Evolutionary conservation across 129 eudicot genomes (phyloP), one percentile per base, ranked within the genome.

Genomic region (Helichrysum umbraculigerum): DNA sequence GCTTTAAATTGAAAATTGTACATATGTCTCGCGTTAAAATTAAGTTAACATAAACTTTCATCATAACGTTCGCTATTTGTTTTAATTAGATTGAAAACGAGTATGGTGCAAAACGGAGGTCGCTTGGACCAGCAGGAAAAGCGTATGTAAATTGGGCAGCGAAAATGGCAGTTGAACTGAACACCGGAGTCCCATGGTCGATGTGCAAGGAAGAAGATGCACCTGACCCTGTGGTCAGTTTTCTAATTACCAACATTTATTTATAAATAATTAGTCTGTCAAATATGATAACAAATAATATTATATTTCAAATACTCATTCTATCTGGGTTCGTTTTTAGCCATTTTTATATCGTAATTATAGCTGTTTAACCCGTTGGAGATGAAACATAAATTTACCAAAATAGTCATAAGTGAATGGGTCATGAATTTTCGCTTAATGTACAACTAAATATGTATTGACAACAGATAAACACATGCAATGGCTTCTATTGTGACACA

Each of bases 131-230:
- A 66, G 84, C 90, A 2, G 99, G 96, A 33, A 76, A 71, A 16
- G 81, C 96, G 7, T 94, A 94, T 76, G 70, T 89, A 72, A 73
- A 86, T 54, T 94, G 99, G 99, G 99, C 97, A 3, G 99, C 97
- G 19, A 79, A 89, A 77, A 94, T 94, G 99, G 97, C 96, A 22
- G 92, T 84, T 76, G 96, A 81, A 57, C 74, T 94, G 14, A 76
- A 89, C 73, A 91, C 97, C 3, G 92, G 94, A 32, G 99, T 94
- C 60, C 97, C 99, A 12, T 94, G 99, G 99, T 75, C 88, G 25
- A 94, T 94, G 99, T 91, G 99, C 87, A 94, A 91, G 80, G 90
- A 94, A 76, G 89, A 86, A 37, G 88, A 86, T 84, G 97, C 99
- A 76, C 97, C 99, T 7, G 99, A 94, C 29, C 97, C 97, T 28